Evolutionary conservation across 2,329 filamentous ascomycete species (phyloP), one percentile per base, ranked within the genome.

Genomic region (Aureobasidium sp.): DNA sequence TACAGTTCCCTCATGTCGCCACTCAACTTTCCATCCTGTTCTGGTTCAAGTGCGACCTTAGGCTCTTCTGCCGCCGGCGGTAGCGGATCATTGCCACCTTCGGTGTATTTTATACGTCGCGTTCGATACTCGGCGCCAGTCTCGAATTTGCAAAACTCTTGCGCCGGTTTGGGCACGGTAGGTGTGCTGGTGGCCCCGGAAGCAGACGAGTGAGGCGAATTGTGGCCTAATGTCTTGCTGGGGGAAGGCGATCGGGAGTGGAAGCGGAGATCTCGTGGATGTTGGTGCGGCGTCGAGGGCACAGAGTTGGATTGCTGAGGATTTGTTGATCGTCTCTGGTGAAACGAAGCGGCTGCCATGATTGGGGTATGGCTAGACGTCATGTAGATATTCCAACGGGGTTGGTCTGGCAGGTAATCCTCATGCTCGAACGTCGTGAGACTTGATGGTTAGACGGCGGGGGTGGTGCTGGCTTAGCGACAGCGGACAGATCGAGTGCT

Each of bases 251-350:
- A 84, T 64, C 81, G 80, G 42, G 90, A 93, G 66, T 83, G 82
- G 63, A 86, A 87, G 2, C 86, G 86, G 64, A 93, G 86, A 63
- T 90, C 85, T 55, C 89, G 83, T 59, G 90, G 82, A 70, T 88
- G 86, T 68, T 96, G 90, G 64, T 91, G 88, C 7, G 91, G 93
- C 3, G 91, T 97, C 1, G 91, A 94, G 1, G 91, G 91, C 44
- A 96, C 88, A 7, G 91, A 97, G 66, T 79, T 95, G 21, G 91
- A 94, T 66, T 94, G 81, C 49, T 83, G 81, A 39, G 64, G 59
- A 51, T 37, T 37, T 17, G 62, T 59, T 25, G 38, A 38, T 11
- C 54, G 45, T 50, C 47, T 56, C 29, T 58, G 54, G 47, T 34
- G 21, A 40, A 53, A 52, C 35, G 51, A 55, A 34, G 54, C 50